Base-by-base conservation (phyloP, 2,329 filamentous ascomycete species). In the Cladophialophora chaetospira region DNA sequence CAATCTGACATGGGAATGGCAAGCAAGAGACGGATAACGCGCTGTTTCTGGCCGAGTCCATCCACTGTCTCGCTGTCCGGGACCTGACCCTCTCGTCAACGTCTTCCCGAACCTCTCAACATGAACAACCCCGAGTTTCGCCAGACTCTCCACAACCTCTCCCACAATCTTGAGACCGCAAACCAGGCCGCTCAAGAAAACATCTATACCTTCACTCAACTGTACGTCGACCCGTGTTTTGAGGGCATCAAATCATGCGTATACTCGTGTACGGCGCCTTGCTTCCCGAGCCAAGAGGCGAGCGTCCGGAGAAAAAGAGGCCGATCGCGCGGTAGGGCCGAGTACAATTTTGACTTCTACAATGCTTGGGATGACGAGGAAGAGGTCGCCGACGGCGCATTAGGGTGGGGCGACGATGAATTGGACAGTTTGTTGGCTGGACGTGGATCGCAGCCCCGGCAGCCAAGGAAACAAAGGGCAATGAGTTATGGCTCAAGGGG, bases 331-430 rank as follows among this genome's bases (percentile, higher is more conserved):
- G 84, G 83, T 2, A 74, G 85, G 49, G 88, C 91, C 25, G 92
- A 97, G 73, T 84, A 88, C 67, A 92, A 84, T 68, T 97, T 97
- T 70, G 93, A 97, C 72, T 97, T 97, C 71, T 97, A 97, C 76
- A 93, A 97, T 73, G 93, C 97, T 73, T 97, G 93, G 93, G 91
- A 96, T 60, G 79, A 82, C 43, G 81, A 84, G 53, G 82, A 85
- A 55, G 67, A 60, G 36, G 56, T 61, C 4, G 61, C 65, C 26
- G 81, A 82, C 48, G 78, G 77, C 29, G 81, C 85, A 35, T 82
- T 86, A 50, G 87, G 84, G 43, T 96, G 91, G 89, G 86, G 87
- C 35, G 86, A 82, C 65, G 91, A 95, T 67, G 91, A 96, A 69
- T 85, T 95, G 76, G 93, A 96, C 70, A 81, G 90, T 49, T 74